phyloP scores from a whole-genome alignment of 1,139 yeast species.

The Blastobotrys raffinosifermentans region DNA sequence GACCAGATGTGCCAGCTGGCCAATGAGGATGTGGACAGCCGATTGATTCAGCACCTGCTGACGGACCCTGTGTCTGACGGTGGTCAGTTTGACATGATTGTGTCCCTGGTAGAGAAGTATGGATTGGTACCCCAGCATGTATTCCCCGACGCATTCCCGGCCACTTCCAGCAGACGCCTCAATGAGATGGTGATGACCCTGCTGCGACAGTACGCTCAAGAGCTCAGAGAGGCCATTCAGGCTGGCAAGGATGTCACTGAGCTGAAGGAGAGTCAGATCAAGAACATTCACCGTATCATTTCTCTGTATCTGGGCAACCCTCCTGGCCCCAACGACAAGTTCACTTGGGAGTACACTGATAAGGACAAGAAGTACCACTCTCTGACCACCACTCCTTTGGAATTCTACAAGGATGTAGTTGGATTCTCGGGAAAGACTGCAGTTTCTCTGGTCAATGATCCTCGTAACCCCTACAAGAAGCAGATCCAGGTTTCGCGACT shows the following conservation, averaged over 20 bases:
- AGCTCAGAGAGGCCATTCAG: constrained; percentile 45
- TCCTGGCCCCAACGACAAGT: constrained; percentile 60
- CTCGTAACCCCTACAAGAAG: constrained; percentile 60
- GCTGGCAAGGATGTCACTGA: constrained; percentile 29
- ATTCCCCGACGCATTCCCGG: constrained; percentile 67
- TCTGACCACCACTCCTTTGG: constrained; percentile 53
- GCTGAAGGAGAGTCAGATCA: constrained; percentile 47
- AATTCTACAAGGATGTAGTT: constrained; percentile 53
- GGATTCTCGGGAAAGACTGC: constrained; percentile 47
- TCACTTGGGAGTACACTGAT: constrained; percentile 69
- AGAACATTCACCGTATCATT: constrained; percentile 57
- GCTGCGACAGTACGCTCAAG: constrained; percentile 68
- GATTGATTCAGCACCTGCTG: constrained; percentile 59
- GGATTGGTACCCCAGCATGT: constrained; percentile 70
- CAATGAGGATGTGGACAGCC: constrained; percentile 56
- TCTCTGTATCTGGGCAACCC: constrained; percentile 70
- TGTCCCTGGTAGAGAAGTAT: constrained; percentile 66
- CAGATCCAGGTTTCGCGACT: constrained; percentile 65
- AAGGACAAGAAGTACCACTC: constrained; percentile 59
- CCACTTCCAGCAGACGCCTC: constrained; percentile 51
- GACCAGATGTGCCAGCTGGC: constrained; percentile 68
- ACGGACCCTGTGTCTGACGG: constrained; percentile 68
- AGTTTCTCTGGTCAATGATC: constrained; percentile 72
- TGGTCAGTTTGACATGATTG: constrained; percentile 82
- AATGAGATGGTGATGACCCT: constrained; percentile 60